These are phyloP conservation scores for Termitomyces sp. DNA, from an alignment of 768 basidiomycete species.

Conservation along the genomic window DNA sequence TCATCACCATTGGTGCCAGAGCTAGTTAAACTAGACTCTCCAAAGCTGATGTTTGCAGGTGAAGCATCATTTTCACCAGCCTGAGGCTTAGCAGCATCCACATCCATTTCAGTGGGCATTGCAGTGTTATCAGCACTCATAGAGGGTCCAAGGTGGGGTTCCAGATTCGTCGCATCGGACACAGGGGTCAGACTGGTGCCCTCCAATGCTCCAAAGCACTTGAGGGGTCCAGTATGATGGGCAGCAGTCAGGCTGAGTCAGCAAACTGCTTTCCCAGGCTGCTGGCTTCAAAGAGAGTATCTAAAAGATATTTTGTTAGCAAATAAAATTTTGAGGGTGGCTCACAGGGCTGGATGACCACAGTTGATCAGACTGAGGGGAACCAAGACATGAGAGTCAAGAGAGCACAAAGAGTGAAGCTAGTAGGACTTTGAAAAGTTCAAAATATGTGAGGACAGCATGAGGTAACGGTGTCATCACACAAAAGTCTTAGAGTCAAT, in stretches of 20 bases:
- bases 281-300: neutral
- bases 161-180: neutral
- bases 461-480: no score
- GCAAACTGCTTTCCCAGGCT: neutral
- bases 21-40: neutral
- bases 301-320: neutral
- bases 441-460: neutral
- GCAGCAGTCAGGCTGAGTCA: neutral
- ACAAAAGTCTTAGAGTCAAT: no score
- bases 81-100: neutral
- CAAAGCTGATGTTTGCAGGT: neutral
- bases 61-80: neutral
- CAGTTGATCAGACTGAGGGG: slow-evolving; percentile 5
- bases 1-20: neutral
- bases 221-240: neutral
- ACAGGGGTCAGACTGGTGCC: neutral
- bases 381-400: neutral
- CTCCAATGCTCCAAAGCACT: no score
- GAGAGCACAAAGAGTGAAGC: neutral
- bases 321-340: neutral
- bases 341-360: neutral
- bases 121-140: neutral
- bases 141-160: neutral
- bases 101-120: neutral
- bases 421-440: neutral